These are phyloP conservation scores for Colletotrichum zoysiae DNA, from an alignment of 2,329 filamentous ascomycete genomes.

Conservation along the genomic window DNA sequence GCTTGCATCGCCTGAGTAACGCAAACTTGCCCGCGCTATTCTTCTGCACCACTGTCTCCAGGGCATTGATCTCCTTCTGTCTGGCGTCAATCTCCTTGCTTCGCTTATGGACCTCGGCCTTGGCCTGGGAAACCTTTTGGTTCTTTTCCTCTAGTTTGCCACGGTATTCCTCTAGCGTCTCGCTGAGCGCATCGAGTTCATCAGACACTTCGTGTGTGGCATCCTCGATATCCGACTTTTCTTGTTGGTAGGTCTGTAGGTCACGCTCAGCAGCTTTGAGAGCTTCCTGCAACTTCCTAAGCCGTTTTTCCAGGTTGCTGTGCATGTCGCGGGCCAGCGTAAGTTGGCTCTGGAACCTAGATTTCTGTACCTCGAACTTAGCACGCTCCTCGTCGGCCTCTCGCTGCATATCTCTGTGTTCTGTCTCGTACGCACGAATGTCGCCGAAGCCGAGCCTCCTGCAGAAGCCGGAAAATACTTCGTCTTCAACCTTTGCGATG, in stretches of 20 bases:
- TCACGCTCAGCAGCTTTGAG: constrained; percentile 76
- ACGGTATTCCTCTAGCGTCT: constrained; percentile 77
- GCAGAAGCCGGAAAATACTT: constrained; percentile 89
- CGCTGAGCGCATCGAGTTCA: constrained; percentile 81
- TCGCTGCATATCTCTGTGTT: constrained; percentile 92
- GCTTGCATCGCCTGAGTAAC: constrained; percentile 87
- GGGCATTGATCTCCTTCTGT: constrained; percentile 78
- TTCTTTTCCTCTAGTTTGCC: constrained; percentile 76
- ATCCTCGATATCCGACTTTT: constrained; percentile 81
- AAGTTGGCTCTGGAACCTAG: constrained; percentile 74
- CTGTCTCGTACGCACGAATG: constrained; percentile 92
- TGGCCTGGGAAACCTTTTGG: constrained; percentile 82
- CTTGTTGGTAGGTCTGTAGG: constrained; percentile 76
- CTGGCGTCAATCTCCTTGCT: constrained; percentile 83
- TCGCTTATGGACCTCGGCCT: constrained; percentile 84
- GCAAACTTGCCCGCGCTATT: constrained; percentile 87
- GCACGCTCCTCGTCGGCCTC: constrained; percentile 89
- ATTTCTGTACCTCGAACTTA: constrained; percentile 87
- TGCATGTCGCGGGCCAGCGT: constrained; percentile 68
- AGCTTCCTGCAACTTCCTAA: constrained; percentile 75
- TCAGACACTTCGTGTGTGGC: constrained; percentile 79
- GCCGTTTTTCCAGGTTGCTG: constrained; percentile 73
- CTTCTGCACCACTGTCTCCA: constrained; percentile 90
- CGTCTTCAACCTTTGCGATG: constrained; percentile 86
- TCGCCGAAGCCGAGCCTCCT: constrained; percentile 86